Conservation (phyloP, 176 grass and related monocot genomes). For the Hordeum vulgare region MorexV3_pseudomolecules_assembly NC_058521.1:3427720-3428219, state of each 20-base stretch:
- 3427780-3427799: neutral
- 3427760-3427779: too few species aligned
- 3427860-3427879: neutral
- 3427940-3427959: neutral
- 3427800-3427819: neutral
- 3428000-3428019: neutral
- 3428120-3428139: neutral
- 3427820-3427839: constrained; percentile 2
- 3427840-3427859: neutral
- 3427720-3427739: neutral
- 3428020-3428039: neutral
- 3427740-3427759: neutral
- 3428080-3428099: neutral
- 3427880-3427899: neutral
- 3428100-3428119: neutral
- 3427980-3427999: neutral
- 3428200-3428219: neutral
- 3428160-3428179: neutral
- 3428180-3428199: neutral
- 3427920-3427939: constrained; percentile 8
- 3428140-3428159: neutral
- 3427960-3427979: neutral
- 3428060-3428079: neutral
- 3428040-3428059: constrained; percentile 4
- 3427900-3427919: neutral